Evolutionary conservation across 768 basidiomycete species (phyloP).

Genomic region (Xerocomellus amylosporus): DNA sequence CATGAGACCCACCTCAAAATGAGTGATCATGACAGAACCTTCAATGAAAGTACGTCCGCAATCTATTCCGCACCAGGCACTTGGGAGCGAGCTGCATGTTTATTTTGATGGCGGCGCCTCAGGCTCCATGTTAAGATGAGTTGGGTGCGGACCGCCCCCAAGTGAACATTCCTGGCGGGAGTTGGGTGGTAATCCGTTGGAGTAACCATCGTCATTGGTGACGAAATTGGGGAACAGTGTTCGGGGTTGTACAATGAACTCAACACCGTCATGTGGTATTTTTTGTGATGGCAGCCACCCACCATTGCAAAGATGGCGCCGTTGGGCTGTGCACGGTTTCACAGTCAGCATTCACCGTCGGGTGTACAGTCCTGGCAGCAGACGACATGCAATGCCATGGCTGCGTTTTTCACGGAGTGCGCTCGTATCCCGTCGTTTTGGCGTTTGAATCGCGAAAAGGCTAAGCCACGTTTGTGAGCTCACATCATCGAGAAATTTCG

Average conservation of each 20-base stretch:
- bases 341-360: neutral
- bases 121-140: neutral
- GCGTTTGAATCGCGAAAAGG: conserved; percentile 9
- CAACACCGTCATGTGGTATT: neutral
- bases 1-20: conserved; percentile 9
- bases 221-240: neutral
- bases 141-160: neutral
- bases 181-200: conserved; percentile 1
- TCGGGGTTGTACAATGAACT: neutral
- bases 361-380: neutral
- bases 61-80: conserved; percentile 16
- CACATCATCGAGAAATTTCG: neutral
- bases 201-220: neutral
- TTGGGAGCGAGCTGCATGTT: conserved; percentile 8
- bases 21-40: conserved; percentile 17
- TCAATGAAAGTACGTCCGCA: conserved; percentile 10
- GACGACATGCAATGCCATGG: neutral
- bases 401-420: neutral
- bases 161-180: conserved; percentile 8
- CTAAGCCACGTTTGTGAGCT: conserved; percentile 25
- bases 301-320: neutral
- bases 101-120: conserved; percentile 10
- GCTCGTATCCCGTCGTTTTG: neutral
- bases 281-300: neutral
- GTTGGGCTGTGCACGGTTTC: neutral